These are phyloP conservation scores for Didymella exigua DNA, from an alignment of 2,329 filamentous ascomycete genomes.

Conservation along the genomic window DNA sequence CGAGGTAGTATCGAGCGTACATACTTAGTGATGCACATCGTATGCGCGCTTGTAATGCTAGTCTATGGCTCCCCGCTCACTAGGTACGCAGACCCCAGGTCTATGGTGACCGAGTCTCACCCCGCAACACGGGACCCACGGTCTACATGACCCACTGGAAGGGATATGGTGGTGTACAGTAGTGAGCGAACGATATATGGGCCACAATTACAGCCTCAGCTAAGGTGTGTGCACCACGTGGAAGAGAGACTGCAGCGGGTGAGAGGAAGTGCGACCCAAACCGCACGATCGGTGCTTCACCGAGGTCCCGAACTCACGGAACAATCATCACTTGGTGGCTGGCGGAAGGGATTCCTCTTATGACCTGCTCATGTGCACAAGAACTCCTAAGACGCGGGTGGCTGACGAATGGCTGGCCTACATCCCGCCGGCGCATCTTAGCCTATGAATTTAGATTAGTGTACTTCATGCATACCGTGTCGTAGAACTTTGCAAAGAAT, in stretches of 20 bases:
- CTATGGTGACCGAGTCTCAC: neutral
- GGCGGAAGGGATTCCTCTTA: conserved; percentile 10
- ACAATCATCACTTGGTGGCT: neutral
- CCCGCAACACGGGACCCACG: neutral
- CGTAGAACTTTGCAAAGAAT: conserved; percentile 7
- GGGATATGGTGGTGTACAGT: neutral
- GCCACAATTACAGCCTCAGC: neutral
- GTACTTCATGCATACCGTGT: neutral
- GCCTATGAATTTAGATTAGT: conserved; percentile 7
- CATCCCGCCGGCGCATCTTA: conserved; percentile 1
- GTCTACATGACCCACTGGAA: neutral
- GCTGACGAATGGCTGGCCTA: conserved; percentile 5
- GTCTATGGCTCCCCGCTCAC: neutral
- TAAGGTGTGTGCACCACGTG: neutral
- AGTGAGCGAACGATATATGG: neutral
- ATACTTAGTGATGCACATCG: neutral
- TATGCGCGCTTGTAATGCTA: neutral
- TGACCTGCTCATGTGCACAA: neutral
- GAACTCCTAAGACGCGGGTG: conserved; percentile 1
- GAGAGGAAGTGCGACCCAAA: neutral
- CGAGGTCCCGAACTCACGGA: conserved; percentile 1
- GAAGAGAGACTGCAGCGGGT: neutral
- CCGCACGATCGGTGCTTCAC: conserved; percentile 1
- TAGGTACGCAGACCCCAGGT: neutral
- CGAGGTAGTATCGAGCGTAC: neutral